phyloP scores from a whole-genome alignment of 2,329 filamentous ascomycete genomes.

The Fusarium sp. region DNA sequence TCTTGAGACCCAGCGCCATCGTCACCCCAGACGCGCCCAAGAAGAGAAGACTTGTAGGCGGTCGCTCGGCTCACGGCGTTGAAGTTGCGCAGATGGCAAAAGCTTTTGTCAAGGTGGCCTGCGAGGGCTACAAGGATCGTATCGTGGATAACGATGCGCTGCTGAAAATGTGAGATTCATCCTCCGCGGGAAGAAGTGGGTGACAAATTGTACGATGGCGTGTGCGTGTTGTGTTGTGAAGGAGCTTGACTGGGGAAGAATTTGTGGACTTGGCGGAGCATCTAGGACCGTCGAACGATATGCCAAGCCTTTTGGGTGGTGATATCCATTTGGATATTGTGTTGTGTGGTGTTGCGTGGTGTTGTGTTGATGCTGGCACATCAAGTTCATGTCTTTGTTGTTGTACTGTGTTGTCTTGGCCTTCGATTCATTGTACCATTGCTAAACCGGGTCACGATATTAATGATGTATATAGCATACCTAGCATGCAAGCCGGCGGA shows the following conservation, averaged over 20 bases:
- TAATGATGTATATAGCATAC: slow-evolving; percentile 15
- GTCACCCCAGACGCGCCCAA: slow-evolving; percentile 38
- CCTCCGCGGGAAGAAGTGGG: background rate
- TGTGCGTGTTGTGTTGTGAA: background rate
- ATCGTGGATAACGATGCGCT: slow-evolving; percentile 48
- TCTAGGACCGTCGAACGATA: slow-evolving; percentile 1
- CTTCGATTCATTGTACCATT: slow-evolving; percentile 18
- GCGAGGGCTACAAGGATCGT: slow-evolving; percentile 49
- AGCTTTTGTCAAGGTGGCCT: slow-evolving; percentile 48
- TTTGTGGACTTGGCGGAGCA: slow-evolving; percentile 31
- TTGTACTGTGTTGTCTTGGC: background rate
- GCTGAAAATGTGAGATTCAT: slow-evolving; percentile 40
- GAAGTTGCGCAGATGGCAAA: slow-evolving; percentile 48
- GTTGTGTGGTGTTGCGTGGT: background rate
- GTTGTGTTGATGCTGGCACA: background rate
- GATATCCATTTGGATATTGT: background rate
- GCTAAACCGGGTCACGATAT: slow-evolving; percentile 16
- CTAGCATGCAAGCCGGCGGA: background rate
- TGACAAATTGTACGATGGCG: background rate
- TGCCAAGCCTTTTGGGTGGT: background rate
- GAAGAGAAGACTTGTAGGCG: slow-evolving; percentile 43
- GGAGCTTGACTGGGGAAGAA: slow-evolving; percentile 11
- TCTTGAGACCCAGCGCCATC: slow-evolving; percentile 50
- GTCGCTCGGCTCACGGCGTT: slow-evolving; percentile 46
- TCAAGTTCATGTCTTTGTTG: background rate